Conservation (phyloP, 257 asterid genomes). For the Solanum chilense region DNA sequence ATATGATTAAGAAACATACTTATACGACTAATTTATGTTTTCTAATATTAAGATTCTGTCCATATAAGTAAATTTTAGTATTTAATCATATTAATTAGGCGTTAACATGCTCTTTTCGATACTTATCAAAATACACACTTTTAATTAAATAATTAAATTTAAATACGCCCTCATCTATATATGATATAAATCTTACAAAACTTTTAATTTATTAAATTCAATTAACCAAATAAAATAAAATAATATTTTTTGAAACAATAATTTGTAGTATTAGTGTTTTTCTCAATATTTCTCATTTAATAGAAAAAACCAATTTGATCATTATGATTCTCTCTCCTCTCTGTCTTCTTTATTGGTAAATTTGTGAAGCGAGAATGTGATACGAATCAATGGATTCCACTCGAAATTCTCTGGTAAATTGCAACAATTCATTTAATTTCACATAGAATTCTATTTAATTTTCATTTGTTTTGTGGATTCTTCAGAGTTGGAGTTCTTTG, state of each 20-base stretch:
- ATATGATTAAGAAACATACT: too few relatives aligned
- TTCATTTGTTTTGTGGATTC: neutral
- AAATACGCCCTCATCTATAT: too few relatives aligned
- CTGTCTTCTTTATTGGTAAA: neutral
- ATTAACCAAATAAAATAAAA: too few relatives aligned
- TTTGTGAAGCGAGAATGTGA: neutral
- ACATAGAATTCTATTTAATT: neutral
- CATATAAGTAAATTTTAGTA: neutral
- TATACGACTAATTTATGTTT: too few relatives aligned
- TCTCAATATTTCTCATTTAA: too few relatives aligned
- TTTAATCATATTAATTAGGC: neutral
- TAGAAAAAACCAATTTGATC: too few relatives aligned
- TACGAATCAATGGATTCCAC: constrained; percentile 9
- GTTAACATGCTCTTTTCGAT: neutral
- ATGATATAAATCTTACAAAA: too few relatives aligned
- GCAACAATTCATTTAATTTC: neutral
- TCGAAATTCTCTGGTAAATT: constrained; percentile 10
- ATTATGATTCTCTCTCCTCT: neutral
- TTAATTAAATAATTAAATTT: too few relatives aligned
- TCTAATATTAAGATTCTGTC: neutral
- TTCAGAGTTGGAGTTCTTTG: constrained; percentile 30
- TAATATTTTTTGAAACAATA: too few relatives aligned
- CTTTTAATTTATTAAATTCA: too few relatives aligned
- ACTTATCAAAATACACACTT: too few relatives aligned
- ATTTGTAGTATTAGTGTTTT: too few relatives aligned